phyloP scores from a whole-genome alignment of 1,139 yeast genomes.

The Protomyces lactucae-debilis region DNA sequence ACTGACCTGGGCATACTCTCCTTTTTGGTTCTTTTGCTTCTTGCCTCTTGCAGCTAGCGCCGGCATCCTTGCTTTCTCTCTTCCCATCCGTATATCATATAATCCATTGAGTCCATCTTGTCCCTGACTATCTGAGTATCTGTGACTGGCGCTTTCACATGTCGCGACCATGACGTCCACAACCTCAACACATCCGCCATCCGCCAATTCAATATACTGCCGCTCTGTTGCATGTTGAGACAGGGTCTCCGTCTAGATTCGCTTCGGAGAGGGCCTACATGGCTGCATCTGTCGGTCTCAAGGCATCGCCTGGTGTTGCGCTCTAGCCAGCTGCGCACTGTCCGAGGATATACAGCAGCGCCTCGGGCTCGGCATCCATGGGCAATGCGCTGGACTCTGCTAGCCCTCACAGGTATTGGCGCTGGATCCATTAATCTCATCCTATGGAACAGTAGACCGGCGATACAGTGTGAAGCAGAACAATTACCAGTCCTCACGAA shows the following conservation, averaged over 20 bases:
- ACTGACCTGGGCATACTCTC: background rate
- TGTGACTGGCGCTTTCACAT: no score
- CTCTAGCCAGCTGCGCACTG: background rate
- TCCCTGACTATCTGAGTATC: no score
- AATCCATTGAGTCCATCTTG: no score
- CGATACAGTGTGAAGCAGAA: background rate
- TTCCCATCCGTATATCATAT: background rate
- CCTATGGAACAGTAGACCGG: background rate
- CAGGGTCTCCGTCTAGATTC: background rate
- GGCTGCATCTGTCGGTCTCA: background rate
- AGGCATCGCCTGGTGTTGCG: background rate
- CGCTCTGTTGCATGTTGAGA: background rate
- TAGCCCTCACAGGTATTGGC: background rate
- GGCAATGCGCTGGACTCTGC: background rate
- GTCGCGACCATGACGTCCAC: no score
- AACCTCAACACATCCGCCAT: no score
- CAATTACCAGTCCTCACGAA: background rate
- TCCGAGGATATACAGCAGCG: background rate
- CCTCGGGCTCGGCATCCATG: background rate
- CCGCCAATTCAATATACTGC: no score
- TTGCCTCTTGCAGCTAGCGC: background rate
- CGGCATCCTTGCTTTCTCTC: background rate
- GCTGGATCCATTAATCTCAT: background rate
- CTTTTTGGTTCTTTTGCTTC: background rate
- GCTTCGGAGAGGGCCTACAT: no score